These are phyloP conservation scores for Skeletonema costatum DNA, from an alignment of 108 stramenopile species.

Conservation along the genomic window DNA sequence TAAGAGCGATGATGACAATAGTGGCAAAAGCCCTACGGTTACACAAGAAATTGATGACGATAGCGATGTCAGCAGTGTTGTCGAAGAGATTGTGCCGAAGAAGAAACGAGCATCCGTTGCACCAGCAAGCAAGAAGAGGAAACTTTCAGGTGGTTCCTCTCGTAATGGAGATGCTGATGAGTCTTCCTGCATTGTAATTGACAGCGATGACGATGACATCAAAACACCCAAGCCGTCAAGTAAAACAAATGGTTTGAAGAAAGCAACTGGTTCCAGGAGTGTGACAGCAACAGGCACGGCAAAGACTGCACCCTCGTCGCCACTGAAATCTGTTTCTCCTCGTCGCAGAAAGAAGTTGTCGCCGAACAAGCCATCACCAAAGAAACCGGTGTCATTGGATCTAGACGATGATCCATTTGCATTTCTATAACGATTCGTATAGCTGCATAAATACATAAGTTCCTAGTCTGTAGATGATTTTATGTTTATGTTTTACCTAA, in stretches of 20 bases:
- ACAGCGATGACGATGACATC: slow-evolving; percentile 15
- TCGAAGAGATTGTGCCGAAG: not conserved
- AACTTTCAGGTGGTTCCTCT: not conserved
- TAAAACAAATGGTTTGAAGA: not conserved
- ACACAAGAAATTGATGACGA: not conserved
- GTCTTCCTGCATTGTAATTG: slow-evolving; percentile 3
- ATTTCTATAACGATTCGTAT: not conserved
- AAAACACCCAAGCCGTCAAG: not conserved
- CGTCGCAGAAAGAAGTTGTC: slow-evolving; percentile 19
- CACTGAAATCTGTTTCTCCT: not conserved
- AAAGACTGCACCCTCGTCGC: not conserved
- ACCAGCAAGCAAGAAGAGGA: slow-evolving; percentile 1
- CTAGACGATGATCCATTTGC: slow-evolving; percentile 20
- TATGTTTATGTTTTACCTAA: not conserved
- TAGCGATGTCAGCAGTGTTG: not conserved
- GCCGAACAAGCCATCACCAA: slow-evolving; percentile 5
- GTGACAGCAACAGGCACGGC: not conserved
- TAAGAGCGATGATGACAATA: slow-evolving; percentile 7
- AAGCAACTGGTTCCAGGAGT: not conserved
- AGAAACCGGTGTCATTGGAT: not conserved
- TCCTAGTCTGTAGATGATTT: not conserved
- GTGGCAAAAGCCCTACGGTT: not conserved
- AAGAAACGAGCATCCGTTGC: not conserved
- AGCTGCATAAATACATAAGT: not conserved
- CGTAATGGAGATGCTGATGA: not conserved